Percentiles rank a stretch among this genome's conserved stretches.
phyloP scores from a whole-genome alignment of 345 rosid species.

The Lumnitzera racemosa region DNA sequence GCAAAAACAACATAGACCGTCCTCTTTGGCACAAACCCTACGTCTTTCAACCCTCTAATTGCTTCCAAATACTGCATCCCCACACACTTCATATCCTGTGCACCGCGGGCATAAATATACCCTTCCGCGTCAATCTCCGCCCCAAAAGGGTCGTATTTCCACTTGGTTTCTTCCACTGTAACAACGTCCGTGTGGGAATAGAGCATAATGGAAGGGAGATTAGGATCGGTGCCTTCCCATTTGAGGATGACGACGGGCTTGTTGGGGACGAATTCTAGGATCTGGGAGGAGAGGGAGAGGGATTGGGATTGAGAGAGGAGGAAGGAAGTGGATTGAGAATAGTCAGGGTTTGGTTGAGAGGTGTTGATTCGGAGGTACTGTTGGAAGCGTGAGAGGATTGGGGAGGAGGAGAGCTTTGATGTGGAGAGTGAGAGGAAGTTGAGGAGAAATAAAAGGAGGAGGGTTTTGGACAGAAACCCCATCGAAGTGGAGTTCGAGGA shows the following conservation, averaged over 20 bases:
- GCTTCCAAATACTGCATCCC: constrained; percentile 95
- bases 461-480: no score
- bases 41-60: constrained; percentile 49
- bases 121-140: constrained; percentile 76
- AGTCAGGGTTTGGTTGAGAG: constrained; percentile 73
- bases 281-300: constrained; percentile 52
- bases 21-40: constrained; percentile 59
- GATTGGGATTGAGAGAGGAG: constrained; percentile 56
- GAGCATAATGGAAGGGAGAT: constrained; percentile 69
- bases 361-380: constrained; percentile 85
- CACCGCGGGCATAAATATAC: constrained; percentile 74
- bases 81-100: constrained; percentile 99
- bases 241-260: constrained; percentile 75
- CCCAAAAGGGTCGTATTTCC: constrained; percentile 64
- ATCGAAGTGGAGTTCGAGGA: no score
- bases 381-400: constrained; percentile 64
- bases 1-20: constrained; percentile 68
- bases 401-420: constrained; percentile 2
- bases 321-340: constrained; percentile 49
- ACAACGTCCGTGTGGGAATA: constrained; percentile 97
- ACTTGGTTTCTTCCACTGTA: constrained; percentile 69
- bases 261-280: constrained; percentile 48
- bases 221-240: constrained; percentile 61
- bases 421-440: no score
- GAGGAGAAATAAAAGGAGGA: no score